Evolutionary conservation across 108 stramenopile genomes (phyloP).

Genomic region (Cylindrotheca closterium): DNA sequence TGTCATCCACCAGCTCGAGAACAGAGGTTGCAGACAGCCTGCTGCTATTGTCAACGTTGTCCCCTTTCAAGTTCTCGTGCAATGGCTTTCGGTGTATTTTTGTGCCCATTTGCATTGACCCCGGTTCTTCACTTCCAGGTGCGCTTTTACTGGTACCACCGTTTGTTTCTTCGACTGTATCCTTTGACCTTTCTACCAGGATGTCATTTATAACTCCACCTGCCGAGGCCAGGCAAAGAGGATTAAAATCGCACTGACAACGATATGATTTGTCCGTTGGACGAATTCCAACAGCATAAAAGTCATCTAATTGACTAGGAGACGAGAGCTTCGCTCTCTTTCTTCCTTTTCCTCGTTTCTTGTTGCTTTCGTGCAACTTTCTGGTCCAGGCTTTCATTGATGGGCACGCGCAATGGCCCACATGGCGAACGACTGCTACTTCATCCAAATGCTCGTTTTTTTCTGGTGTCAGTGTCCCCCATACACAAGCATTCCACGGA

Average conservation of each 20-base stretch:
- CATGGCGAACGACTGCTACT: conserved; percentile 15
- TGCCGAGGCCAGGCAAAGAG: conserved; percentile 65
- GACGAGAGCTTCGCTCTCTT: conserved; percentile 9
- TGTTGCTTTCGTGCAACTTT: background rate
- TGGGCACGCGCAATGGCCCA: conserved; percentile 29
- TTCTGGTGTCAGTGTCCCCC: conserved; percentile 20
- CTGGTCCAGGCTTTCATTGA: conserved; percentile 34
- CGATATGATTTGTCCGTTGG: conserved; percentile 16
- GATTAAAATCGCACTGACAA: conserved; percentile 62
- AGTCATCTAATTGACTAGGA: background rate
- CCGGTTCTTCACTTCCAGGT: background rate
- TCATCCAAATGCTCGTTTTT: conserved; percentile 4
- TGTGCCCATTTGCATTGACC: background rate
- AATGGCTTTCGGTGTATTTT: too few species aligned
- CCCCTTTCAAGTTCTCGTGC: too few species aligned
- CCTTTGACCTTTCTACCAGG: conserved; percentile 22
- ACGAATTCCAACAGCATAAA: conserved; percentile 21
- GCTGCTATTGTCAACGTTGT: too few species aligned
- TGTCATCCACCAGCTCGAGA: too few species aligned
- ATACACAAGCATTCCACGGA: conserved; percentile 56
- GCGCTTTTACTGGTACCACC: too few species aligned
- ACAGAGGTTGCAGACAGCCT: too few species aligned
- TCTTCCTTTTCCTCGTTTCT: conserved; percentile 24
- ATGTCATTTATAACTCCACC: conserved; percentile 75
- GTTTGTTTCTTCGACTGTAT: too few species aligned